Evolutionary conservation across 2,329 filamentous ascomycete genomes (phyloP).

Genomic region (Nigrograna mackinnonii): DNA sequence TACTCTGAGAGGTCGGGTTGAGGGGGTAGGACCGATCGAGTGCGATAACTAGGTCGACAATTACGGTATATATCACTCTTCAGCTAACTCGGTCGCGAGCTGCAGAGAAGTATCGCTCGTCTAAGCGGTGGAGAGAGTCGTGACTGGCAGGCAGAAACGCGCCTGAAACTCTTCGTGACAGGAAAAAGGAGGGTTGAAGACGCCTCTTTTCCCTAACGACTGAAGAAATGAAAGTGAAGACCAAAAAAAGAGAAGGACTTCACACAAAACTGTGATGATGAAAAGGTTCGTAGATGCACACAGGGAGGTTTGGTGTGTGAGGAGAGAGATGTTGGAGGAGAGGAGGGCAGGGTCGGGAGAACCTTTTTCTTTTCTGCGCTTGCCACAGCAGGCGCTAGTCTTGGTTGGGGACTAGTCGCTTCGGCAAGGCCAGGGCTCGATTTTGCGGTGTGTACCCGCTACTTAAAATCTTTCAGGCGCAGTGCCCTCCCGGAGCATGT

Average conservation of each 20-base stretch:
- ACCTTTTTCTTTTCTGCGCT: conserved; percentile 20
- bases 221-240: conserved; percentile 44
- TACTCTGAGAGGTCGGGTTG: conserved; percentile 1
- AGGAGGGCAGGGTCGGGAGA: conserved; percentile 8
- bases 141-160: conserved; percentile 42
- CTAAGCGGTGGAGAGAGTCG: conserved; percentile 33
- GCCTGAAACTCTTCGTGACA: conserved; percentile 43
- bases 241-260: conserved; percentile 45
- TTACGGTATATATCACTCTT: conserved; percentile 22
- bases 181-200: conserved; percentile 34
- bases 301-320: conserved; percentile 32
- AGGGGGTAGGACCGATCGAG: not conserved
- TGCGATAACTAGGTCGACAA: conserved; percentile 15
- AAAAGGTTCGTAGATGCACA: conserved; percentile 33
- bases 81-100: conserved; percentile 33
- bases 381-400: too few species aligned
- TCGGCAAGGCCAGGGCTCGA: conserved; percentile 1
- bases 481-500: not conserved
- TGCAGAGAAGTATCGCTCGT: conserved; percentile 31
- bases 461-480: conserved; percentile 1
- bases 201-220: conserved; percentile 42
- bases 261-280: conserved; percentile 35
- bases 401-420: too few species aligned
- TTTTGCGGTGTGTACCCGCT: conserved; percentile 1
- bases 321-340: conserved; percentile 24